A percentile compares a stretch with the other conserved stretches of the same genome.
These are phyloP conservation scores for Diaporthe sp. DNA, from an alignment of 2,329 filamentous ascomycete species.

Conservation along the genomic window DNA sequence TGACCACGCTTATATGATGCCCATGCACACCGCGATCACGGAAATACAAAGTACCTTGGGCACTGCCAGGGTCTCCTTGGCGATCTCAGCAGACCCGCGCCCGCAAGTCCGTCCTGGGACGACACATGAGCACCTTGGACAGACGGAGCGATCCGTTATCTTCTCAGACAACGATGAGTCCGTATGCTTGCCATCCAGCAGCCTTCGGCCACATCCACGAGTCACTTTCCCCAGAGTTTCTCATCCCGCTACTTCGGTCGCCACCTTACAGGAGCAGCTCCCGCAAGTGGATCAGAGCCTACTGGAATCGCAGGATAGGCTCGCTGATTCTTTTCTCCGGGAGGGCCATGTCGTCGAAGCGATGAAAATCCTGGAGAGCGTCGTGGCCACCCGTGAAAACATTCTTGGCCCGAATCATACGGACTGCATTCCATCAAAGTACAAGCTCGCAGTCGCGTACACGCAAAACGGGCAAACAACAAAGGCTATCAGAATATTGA, in stretches of 20 bases:
- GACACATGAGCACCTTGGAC: neutral
- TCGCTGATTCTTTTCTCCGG: neutral
- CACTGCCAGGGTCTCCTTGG: neutral
- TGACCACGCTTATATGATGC: neutral
- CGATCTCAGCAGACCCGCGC: neutral
- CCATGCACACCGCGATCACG: neutral
- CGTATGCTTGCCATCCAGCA: too few species aligned
- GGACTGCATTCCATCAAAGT: neutral
- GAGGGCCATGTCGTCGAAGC: neutral
- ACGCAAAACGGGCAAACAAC: neutral
- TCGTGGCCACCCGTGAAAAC: neutral
- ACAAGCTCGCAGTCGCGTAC: neutral
- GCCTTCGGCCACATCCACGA: too few species aligned
- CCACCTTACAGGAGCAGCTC: neutral
- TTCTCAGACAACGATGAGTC: too few species aligned
- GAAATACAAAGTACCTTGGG: neutral
- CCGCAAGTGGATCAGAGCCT: neutral
- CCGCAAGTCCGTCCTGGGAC: neutral
- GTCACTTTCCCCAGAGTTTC: too few species aligned
- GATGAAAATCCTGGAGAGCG: neutral
- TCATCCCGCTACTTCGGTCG: neutral
- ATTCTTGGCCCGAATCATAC: neutral
- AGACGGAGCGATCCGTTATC: neutral
- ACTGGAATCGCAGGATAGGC: neutral
- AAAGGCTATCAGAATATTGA: neutral